phyloP scores from a whole-genome alignment of 1,284 basidiomycete genomes.

The Apiotrichum akiyoshidainum region DNA sequence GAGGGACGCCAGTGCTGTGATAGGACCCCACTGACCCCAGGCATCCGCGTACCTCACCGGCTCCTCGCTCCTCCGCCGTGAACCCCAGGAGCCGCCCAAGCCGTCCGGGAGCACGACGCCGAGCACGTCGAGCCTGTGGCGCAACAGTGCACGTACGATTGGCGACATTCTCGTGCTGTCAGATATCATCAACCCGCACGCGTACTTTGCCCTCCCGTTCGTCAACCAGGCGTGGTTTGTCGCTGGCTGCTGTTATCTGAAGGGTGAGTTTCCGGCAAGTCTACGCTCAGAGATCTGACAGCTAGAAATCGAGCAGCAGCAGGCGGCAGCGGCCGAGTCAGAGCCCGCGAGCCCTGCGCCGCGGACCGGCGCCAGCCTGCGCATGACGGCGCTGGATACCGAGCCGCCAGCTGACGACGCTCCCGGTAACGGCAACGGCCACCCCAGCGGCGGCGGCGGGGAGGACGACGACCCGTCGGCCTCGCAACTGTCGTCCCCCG shows the following conservation, averaged over 20 bases:
- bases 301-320: conserved; percentile 16
- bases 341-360: neutral
- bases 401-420: too few relatives aligned
- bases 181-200: conserved; percentile 31
- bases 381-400: neutral
- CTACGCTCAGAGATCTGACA: neutral
- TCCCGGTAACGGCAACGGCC: neutral
- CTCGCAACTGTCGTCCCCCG: neutral
- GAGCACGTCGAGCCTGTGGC: conserved; percentile 22
- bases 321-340: neutral
- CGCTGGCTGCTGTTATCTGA: conserved; percentile 34
- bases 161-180: conserved; percentile 34
- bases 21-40: neutral
- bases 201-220: conserved; percentile 33
- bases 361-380: neutral
- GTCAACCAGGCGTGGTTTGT: conserved; percentile 36
- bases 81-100: neutral
- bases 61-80: conserved; percentile 4
- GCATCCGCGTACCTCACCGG: conserved; percentile 24
- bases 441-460: neutral
- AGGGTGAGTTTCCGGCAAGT: conserved; percentile 17
- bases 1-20: too few relatives aligned
- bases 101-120: neutral
- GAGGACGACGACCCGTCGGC: neutral
- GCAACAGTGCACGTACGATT: conserved; percentile 32